Base-by-base conservation (phyloP, 129 eudicot species). In the Tagetes patula region DNA sequence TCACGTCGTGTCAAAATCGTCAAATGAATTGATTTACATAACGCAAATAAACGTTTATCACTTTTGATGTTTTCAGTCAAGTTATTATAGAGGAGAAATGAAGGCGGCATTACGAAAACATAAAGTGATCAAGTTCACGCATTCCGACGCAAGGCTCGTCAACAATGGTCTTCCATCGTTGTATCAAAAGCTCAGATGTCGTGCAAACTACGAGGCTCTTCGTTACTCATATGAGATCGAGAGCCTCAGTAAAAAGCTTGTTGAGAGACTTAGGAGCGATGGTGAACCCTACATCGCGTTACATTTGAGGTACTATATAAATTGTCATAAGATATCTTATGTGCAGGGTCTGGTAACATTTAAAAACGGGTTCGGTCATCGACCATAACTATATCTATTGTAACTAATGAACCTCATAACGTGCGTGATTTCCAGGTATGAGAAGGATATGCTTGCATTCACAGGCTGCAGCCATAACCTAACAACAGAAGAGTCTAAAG, bases 391-490 rank as follows among this genome's bases (percentile, higher is more conserved):
- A 55, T 6, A 55, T 55, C 2, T 30, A 10, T 55, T 30, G 62
- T 55, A 27, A 55, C 12, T 20, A 20, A 20, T 20, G 36, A 20
- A 55, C 36, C 61, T 54, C 5, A 54, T 11, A 33, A 11, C 8
- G 20, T 61, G 30, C 36, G 4, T 45, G 45, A 1, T 52, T 55
- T 49, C 5, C 71, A 85, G 95, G 77, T 89, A 89, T 61, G 96
- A 89, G 82, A 86, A 84, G 75, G 99, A 93, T 81, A 93, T 93
- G 98, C 87, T 93, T 20, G 89, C 98, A 30, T 93, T 93, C 80
- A 93, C 98, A 6, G 98, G 96, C 42, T 93, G 98, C 83, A 93
- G 85, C 81, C 92, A 93, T 78, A 93, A 87, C 68, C 85, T 87
- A 52, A 90, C 85, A 6, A 61, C 75, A 5, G 76, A 54, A 8